phyloP scores from a whole-genome alignment of 1,284 basidiomycete genomes.

The Tranzscheliella williamsii region DNA sequence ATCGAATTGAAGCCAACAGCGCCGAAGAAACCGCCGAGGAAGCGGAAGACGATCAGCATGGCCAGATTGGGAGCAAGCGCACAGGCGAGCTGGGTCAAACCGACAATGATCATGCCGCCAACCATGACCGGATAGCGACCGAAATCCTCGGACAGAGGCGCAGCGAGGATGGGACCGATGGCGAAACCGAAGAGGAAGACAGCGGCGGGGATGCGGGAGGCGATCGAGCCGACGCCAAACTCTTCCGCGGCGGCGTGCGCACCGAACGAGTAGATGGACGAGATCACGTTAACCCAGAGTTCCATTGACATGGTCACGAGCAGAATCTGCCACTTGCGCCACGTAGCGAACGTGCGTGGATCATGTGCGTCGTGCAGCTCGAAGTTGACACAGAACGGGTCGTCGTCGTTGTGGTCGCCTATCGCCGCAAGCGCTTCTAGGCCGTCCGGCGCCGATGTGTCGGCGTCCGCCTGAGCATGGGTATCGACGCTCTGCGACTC shows the following conservation, averaged over 20 bases:
- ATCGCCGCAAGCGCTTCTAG: not conserved
- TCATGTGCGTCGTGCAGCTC: constrained; percentile 25
- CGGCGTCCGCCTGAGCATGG: not conserved
- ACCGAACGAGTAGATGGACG: constrained; percentile 36
- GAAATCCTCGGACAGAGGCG: constrained; percentile 48
- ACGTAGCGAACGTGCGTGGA: constrained; percentile 18
- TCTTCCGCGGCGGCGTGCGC: constrained; percentile 18
- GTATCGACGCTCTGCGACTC: not conserved
- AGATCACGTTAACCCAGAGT: constrained; percentile 39
- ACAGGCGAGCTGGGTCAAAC: constrained; percentile 32
- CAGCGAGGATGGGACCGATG: constrained; percentile 25
- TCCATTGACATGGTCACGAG: constrained; percentile 21
- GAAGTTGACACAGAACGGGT: constrained; percentile 7
- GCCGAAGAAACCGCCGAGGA: constrained; percentile 45
- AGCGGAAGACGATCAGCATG: constrained; percentile 41
- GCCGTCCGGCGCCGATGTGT: not conserved
- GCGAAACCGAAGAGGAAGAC: constrained; percentile 49
- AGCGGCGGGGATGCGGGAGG: constrained; percentile 25
- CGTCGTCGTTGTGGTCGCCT: not conserved
- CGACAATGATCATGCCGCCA: constrained; percentile 13
- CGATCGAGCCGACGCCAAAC: constrained; percentile 18
- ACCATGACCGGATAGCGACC: constrained; percentile 38
- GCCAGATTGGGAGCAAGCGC: constrained; percentile 40
- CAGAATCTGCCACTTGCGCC: constrained; percentile 31
- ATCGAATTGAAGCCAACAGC: constrained; percentile 47